Base-by-base conservation (phyloP, 306 rosid genomes). In the Mucuna pruriens region DNA sequence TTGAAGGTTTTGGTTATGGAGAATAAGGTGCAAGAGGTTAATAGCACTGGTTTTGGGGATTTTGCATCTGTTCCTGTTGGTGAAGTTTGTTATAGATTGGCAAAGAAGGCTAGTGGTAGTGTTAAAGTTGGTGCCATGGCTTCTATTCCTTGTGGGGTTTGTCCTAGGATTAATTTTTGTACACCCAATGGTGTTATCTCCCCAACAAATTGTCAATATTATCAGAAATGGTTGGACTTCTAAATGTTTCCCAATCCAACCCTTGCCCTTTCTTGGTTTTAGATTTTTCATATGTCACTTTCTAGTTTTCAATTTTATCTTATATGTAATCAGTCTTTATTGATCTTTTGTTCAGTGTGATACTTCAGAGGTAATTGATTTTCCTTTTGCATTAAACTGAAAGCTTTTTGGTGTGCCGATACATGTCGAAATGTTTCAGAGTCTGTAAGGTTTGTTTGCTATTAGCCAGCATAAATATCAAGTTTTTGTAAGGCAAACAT, bases 121-220 rank as follows among this genome's bases (percentile, higher is more conserved):
- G 80, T 58, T 0, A 85, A 60, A 46, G 46, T 16, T 11, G 88
- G 87, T 26, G 86, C 84, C 39, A 75, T 89, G 90, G 89, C 91
- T 80, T 91, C 95, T 64, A 82, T 84, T 83, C 93, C 91, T 5
- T 91, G 95, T 33, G 93, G 90, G 65, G 90, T 87, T 77, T 91
- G 95, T 77, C 91, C 93, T 1, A 45, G 86, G 40, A 87, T 84
- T 3, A 84, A 52, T 60, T n/a, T 46, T 7, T 89, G 95, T 76
- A 54, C 91, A 3, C 84, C 89, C 0, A 78, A 91, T 64, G 90
- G 92, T 62, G 64, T 85, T 79, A 81, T 89, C 63, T 87, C 90
- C 31, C 89, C 93, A 1, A 73, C 5, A 9, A 91, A 85, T 38
- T 89, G 96, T 57, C 82, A 60, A 7, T 83, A 89, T 81, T 89